These are phyloP conservation scores for Pseudofabraea citricarpa DNA, from an alignment of 2,329 filamentous ascomycete genomes.

Conservation along the genomic window DNA sequence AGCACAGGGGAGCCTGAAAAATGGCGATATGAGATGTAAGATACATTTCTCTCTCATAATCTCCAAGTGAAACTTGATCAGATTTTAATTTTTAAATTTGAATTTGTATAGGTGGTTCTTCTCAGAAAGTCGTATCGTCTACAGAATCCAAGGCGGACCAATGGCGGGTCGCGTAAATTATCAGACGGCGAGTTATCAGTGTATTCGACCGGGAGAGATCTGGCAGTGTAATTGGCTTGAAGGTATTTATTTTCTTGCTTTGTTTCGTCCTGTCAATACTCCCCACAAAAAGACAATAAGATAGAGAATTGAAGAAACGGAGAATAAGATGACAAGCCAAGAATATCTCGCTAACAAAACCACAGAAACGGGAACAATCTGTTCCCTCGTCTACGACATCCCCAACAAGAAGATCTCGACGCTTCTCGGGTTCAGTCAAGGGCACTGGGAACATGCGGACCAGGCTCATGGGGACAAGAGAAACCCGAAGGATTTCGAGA, in stretches of 20 bases:
- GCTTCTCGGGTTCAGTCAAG: conserved; percentile 48
- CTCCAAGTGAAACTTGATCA: neutral
- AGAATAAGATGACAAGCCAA: too few species aligned
- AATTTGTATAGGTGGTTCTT: conserved; percentile 46
- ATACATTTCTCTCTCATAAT: neutral
- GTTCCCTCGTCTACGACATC: conserved; percentile 52
- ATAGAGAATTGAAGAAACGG: neutral
- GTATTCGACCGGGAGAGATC: conserved; percentile 50
- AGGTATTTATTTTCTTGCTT: conserved; percentile 3
- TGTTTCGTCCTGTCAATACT: neutral
- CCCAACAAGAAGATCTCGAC: conserved; percentile 42
- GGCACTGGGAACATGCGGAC: conserved; percentile 47
- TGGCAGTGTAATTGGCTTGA: conserved; percentile 60
- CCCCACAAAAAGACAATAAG: neutral
- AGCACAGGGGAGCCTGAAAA: conserved; percentile 45
- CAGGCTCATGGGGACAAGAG: conserved; percentile 53
- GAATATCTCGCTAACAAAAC: neutral
- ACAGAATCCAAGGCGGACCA: conserved; percentile 54
- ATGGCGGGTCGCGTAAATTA: conserved; percentile 52
- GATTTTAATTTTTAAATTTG: too few species aligned
- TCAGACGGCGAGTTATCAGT: conserved; percentile 51
- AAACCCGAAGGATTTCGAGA: conserved; percentile 41
- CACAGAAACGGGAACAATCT: conserved; percentile 51
- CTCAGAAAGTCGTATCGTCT: conserved; percentile 48
- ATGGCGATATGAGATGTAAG: conserved; percentile 56